Percentiles rank a stretch among this genome's conserved stretches.
phyloP scores from a whole-genome alignment of 202 grass and related monocot species.

The Cymbopogon flexuosus region DNA sequence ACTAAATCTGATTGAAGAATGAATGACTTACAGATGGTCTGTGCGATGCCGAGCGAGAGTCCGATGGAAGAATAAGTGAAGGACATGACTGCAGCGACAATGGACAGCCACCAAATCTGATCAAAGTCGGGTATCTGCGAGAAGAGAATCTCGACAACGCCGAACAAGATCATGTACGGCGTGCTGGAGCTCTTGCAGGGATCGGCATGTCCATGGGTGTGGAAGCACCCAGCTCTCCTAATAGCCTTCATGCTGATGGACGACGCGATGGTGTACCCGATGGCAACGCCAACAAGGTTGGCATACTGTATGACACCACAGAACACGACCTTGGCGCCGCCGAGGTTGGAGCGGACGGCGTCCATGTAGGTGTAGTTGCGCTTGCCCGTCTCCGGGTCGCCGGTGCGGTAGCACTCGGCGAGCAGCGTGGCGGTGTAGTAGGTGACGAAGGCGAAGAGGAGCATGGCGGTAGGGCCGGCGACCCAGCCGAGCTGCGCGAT shows the following conservation, averaged over 20 bases:
- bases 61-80: conserved; percentile 77
- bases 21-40: conserved; percentile 48
- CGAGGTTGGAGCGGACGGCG: conserved; percentile 78
- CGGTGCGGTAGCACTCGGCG: conserved; percentile 85
- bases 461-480: conserved; percentile 45
- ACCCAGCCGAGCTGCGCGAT: conserved; percentile 59
- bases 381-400: conserved; percentile 53
- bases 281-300: conserved; percentile 83
- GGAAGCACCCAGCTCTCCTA: conserved; percentile 63
- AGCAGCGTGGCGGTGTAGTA: conserved; percentile 77
- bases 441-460: conserved; percentile 74
- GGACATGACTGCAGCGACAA: conserved; percentile 76
- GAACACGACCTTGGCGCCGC: conserved; percentile 54
- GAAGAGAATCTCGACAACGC: conserved; percentile 60
- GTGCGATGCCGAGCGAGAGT: conserved; percentile 57
- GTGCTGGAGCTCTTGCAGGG: conserved; percentile 58
- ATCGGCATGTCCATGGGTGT: conserved; percentile 52
- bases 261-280: conserved; percentile 84
- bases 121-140: conserved; percentile 90
- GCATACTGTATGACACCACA: conserved; percentile 83
- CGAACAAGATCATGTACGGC: conserved; percentile 81
- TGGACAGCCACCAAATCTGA: conserved; percentile 89
- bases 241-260: conserved; percentile 87
- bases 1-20: background rate
- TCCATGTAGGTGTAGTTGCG: conserved; percentile 98